These are phyloP conservation scores for Cystofilobasidium bisporidii DNA, from an alignment of 768 basidiomycete species.

Conservation along the genomic window DNA sequence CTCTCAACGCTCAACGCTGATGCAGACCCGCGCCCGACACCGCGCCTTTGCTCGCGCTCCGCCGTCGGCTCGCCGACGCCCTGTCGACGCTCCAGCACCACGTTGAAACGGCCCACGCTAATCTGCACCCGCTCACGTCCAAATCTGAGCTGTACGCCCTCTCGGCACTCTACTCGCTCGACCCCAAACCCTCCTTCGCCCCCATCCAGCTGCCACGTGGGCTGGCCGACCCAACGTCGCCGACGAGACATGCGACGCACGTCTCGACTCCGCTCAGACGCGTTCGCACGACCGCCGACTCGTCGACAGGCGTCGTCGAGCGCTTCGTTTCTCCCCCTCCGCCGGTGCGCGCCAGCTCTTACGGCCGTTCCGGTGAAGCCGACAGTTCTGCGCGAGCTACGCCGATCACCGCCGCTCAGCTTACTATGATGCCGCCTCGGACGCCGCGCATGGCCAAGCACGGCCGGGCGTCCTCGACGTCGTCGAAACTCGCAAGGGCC, in stretches of 20 bases:
- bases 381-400: background rate
- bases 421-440: conserved; percentile 20
- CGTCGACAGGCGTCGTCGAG: background rate
- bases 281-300: background rate
- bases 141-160: background rate
- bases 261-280: background rate
- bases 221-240: background rate
- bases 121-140: background rate
- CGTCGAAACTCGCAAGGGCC: background rate
- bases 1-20: background rate
- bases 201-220: background rate
- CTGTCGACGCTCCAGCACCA: background rate
- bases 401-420: background rate
- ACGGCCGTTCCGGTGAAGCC: too few relatives aligned
- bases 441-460: conserved; percentile 8
- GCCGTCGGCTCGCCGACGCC: background rate
- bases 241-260: background rate
- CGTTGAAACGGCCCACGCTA: background rate
- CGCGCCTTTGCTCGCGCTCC: conserved; percentile 4
- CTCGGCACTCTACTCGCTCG: background rate
- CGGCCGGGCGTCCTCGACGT: background rate
- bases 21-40: background rate
- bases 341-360: background rate
- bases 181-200: background rate
- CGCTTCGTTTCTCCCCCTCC: background rate